A percentile compares a stretch with the other conserved stretches of the same genome.
phyloP scores from a whole-genome alignment of 169 alveolate species.

The Plasmodium coatneyi region DNA sequence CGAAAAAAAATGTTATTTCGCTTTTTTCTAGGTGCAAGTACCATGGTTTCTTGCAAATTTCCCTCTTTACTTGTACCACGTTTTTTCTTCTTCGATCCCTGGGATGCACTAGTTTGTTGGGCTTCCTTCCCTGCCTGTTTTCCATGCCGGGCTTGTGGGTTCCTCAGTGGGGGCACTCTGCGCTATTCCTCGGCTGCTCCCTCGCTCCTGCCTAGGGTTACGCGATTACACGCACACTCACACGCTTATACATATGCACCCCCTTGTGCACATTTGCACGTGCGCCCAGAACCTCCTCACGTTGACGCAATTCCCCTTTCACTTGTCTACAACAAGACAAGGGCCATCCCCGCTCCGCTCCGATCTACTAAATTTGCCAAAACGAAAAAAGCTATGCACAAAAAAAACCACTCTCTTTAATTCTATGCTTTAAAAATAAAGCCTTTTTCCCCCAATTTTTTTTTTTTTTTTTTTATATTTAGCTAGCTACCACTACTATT shows the following conservation, averaged over 20 bases:
- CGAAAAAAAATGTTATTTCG: conserved; percentile 7
- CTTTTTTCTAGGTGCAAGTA: conserved; percentile 7
- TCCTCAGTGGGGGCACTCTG: background rate
- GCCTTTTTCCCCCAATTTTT: background rate
- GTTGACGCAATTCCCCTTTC: background rate
- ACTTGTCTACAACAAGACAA: background rate
- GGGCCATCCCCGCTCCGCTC: background rate
- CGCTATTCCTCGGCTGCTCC: background rate
- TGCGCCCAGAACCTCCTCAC: background rate
- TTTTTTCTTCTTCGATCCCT: background rate
- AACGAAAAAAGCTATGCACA: background rate
- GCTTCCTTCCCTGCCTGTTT: background rate
- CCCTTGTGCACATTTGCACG: background rate
- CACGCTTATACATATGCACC: background rate
- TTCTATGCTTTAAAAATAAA: background rate
- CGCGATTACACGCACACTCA: background rate
- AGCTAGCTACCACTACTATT: background rate
- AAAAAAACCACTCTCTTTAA: background rate
- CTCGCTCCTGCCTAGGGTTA: background rate
- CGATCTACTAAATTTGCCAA: background rate
- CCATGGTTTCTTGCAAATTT: conserved; percentile 11
- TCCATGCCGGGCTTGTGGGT: background rate
- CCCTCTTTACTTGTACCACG: background rate
- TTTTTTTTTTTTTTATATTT: too few relatives aligned
- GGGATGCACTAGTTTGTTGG: background rate